Evolutionary conservation across 169 alveolate genomes (phyloP), one percentile per base, ranked within the genome.

Genomic region (Plasmodium inui): DNA sequence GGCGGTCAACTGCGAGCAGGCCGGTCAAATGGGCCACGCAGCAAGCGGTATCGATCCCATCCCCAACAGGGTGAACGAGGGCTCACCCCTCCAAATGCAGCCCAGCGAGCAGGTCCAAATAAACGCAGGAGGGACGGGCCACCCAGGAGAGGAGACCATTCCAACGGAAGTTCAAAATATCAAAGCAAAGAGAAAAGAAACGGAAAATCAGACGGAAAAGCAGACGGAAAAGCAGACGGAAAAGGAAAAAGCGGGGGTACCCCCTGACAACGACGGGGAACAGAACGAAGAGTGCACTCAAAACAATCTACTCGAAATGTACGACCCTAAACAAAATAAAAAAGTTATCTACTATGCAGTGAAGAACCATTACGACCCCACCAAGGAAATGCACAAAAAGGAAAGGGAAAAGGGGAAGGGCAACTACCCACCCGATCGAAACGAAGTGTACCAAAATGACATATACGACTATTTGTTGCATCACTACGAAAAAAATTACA

Each of bases 401-500:
- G 93, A 85, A 32, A 85, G 22, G 61, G 76, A 46, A 12, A 85
- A 41, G 32, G 93, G 55, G 8, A 85, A 39, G 61, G 76, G 37
- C 4, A 85, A 61, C 14, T 61, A 61, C 14, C 32, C 74, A 61
- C 28, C 74, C 1, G 10, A 19, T 61, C 14, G 10, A n/a, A 61
- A 26, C 32, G 4, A 61, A 2, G 12, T 61, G 14, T 61, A 85
- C 67, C 85, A 85, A 74, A 67, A 74, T 73, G 93, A 85, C 41
- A 85, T 85, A 67, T 85, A 85, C 78, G 93, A 85, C 61, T 85
- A 85, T 41, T 73, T 85, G 61, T 44, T 85, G 57, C 84, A 85
- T 22, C 93, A 85, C 2, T 85, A 85, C 41, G 93, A 85, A 46
- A 22, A 46, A 44, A 85, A 85, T 74, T 85, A 85, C 57, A 76